Evolutionary conservation across 192 early-diverging fungal genomes (phyloP).

Genomic region (Chytriomyces sp.): DNA sequence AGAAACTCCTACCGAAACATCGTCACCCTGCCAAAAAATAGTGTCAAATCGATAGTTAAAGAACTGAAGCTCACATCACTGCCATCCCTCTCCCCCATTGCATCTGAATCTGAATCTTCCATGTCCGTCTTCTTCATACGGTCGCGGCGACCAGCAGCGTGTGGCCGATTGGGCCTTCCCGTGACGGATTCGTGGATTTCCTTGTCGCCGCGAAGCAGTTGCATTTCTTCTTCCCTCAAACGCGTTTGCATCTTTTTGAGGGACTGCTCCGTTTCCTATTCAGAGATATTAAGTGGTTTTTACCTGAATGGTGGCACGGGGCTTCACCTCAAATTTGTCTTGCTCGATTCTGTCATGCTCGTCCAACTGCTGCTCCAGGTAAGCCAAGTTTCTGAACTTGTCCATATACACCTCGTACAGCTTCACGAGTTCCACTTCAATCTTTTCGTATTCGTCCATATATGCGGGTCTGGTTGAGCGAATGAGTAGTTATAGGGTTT

Average conservation of each 20-base stretch:
- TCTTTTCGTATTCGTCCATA: slow-evolving; percentile 63
- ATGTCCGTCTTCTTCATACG: background rate
- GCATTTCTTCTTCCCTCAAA: slow-evolving; percentile 57
- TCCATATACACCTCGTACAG: slow-evolving; percentile 57
- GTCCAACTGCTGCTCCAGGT: slow-evolving; percentile 58
- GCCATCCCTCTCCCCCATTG: slow-evolving; percentile 1
- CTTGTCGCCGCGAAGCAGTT: slow-evolving; percentile 51
- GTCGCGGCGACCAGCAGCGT: slow-evolving; percentile 15
- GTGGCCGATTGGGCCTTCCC: slow-evolving; percentile 10
- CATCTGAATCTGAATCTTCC: slow-evolving; percentile 21
- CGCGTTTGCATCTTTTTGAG: slow-evolving; percentile 55
- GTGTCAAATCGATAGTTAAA: background rate
- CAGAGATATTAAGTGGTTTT: background rate
- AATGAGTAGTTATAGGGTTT: background rate
- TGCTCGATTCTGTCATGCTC: slow-evolving; percentile 54
- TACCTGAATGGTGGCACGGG: background rate
- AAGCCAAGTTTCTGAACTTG: slow-evolving; percentile 53
- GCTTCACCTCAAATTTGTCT: slow-evolving; percentile 53
- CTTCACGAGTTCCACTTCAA: slow-evolving; percentile 52
- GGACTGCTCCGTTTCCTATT: slow-evolving; percentile 49
- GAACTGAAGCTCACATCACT: background rate
- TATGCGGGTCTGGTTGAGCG: slow-evolving; percentile 47
- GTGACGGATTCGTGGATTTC: slow-evolving; percentile 36
- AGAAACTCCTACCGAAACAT: background rate
- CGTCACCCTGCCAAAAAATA: background rate